Evolutionary conservation across 208 protist genomes (phyloP).

Genomic region (Trichomonas gallinae): DNA sequence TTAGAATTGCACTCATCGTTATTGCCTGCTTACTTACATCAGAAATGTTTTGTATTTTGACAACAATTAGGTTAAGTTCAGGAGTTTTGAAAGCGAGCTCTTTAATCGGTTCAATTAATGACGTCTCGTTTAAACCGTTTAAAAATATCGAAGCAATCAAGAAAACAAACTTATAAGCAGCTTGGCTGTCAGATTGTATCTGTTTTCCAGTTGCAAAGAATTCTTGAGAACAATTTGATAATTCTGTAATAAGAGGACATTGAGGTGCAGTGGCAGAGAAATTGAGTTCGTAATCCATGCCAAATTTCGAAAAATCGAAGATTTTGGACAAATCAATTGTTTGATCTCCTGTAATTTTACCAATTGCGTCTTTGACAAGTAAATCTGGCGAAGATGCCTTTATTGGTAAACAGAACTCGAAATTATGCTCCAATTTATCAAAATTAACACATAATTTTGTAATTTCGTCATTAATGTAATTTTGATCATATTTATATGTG

Average conservation of each 20-base stretch:
- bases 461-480: background rate
- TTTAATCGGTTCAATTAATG: background rate
- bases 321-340: background rate
- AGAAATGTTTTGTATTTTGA: background rate
- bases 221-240: background rate
- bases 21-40: background rate
- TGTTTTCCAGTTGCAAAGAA: background rate
- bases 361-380: background rate
- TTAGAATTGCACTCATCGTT: background rate
- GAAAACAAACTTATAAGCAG: background rate
- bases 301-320: background rate
- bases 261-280: background rate
- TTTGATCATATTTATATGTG: background rate
- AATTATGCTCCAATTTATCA: background rate
- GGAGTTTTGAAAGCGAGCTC: background rate
- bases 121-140: background rate
- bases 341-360: background rate
- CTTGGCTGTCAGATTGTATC: background rate
- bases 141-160: background rate
- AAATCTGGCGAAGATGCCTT: background rate
- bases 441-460: background rate
- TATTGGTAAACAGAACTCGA: background rate
- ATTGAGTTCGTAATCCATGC: background rate
- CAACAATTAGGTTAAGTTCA: background rate
- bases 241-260: background rate